Percentiles rank a stretch among this genome's conserved stretches.
These are phyloP conservation scores for Coemansia sp. DNA, from an alignment of 192 early-diverging fungal species.

Conservation along the genomic window DNA sequence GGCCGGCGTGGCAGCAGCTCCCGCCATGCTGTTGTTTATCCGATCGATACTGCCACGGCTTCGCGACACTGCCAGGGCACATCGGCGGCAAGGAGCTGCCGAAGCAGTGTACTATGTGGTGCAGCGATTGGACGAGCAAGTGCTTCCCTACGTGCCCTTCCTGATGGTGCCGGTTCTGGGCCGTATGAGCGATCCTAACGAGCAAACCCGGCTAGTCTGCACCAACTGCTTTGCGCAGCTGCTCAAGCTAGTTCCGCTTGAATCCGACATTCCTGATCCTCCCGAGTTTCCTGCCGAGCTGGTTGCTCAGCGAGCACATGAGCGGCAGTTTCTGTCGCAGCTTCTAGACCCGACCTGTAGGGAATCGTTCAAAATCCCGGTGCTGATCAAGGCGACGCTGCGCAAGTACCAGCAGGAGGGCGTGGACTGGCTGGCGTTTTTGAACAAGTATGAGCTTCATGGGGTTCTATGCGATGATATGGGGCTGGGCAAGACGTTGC, in stretches of 20 bases:
- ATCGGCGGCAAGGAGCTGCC: conserved; percentile 81
- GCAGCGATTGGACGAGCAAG: conserved; percentile 68
- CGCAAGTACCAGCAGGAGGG: conserved; percentile 98
- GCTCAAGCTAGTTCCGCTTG: conserved; percentile 93
- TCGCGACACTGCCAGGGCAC: conserved; percentile 63
- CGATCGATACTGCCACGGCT: conserved; percentile 72
- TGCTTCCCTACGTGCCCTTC: conserved; percentile 97
- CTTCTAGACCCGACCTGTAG: conserved; percentile 86
- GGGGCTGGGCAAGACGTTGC: conserved; percentile 97
- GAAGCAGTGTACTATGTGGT: conserved; percentile 85
- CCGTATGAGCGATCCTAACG: conserved; percentile 94
- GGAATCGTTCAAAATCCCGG: conserved; percentile 82
- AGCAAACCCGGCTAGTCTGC: conserved; percentile 80
- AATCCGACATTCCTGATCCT: conserved; percentile 93
- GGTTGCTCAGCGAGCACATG: conserved; percentile 76
- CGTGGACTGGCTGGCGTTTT: conserved; percentile 96
- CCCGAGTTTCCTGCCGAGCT: conserved; percentile 78
- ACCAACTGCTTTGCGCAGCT: conserved; percentile 95
- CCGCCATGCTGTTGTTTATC: conserved; percentile 80
- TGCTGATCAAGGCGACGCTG: conserved; percentile 89
- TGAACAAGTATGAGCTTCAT: conserved; percentile 95
- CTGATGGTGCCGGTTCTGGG: conserved; percentile 93
- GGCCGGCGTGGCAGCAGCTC: conserved; percentile 62
- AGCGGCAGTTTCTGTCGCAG: conserved; percentile 92
- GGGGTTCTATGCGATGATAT: conserved; percentile 98